Conservation (phyloP, 371 early-diverging fungal genomes). For the Haplosporangium sp. region DNA sequence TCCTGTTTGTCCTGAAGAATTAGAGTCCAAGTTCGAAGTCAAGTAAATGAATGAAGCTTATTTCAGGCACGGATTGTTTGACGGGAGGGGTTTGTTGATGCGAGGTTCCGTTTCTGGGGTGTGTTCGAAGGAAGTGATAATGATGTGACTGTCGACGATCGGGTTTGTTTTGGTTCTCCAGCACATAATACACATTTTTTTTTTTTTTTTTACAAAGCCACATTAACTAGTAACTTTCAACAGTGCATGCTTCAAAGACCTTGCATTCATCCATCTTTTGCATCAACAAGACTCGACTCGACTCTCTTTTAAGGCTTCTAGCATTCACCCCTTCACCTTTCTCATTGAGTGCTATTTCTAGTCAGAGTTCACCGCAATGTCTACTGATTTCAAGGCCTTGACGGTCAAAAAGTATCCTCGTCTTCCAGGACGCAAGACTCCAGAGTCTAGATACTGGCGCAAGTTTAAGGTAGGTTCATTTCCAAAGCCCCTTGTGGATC, state of each 20-base stretch:
- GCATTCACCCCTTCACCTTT: background rate
- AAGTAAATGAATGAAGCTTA: background rate
- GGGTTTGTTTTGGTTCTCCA: constrained; percentile 16
- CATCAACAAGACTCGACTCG: background rate
- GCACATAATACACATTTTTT: background rate
- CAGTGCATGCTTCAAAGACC: background rate
- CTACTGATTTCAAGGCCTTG: constrained; percentile 70
- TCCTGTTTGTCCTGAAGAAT: background rate
- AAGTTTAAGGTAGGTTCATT: constrained; percentile 76
- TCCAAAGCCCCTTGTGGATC: too few relatives aligned
- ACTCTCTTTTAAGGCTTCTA: background rate
- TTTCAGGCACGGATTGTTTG: background rate
- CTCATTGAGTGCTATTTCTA: background rate
- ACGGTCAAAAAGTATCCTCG: constrained; percentile 69
- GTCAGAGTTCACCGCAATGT: constrained; percentile 27
- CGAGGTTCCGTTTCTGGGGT: background rate
- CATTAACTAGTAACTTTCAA: background rate
- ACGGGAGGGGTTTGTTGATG: background rate
- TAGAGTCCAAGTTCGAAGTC: background rate
- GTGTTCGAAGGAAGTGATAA: background rate
- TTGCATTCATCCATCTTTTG: background rate
- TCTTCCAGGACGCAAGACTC: constrained; percentile 64
- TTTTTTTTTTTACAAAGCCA: constrained; percentile 17
- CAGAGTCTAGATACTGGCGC: constrained; percentile 85
- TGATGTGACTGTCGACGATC: constrained; percentile 17